These are phyloP conservation scores for Pyracantha coccinea DNA, from an alignment of 331 rosid species.

Conservation along the genomic window DNA sequence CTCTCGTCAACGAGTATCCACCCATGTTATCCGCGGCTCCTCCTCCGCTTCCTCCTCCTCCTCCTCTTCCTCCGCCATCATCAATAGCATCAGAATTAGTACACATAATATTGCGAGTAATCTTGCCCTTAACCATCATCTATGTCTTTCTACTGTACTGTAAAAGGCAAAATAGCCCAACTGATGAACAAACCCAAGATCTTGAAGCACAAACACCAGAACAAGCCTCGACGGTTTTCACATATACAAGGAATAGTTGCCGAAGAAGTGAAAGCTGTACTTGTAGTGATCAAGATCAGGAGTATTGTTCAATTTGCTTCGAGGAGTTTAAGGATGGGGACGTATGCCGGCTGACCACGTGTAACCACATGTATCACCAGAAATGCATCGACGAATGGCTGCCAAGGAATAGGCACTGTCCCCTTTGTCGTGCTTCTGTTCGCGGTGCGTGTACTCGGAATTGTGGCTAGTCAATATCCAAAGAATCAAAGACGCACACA, in stretches of 20 bases:
- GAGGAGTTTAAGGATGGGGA: background rate
- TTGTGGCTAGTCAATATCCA: background rate
- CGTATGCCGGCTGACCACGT: background rate
- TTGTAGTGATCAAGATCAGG: no score
- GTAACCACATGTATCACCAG: conserved; percentile 15
- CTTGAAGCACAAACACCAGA: background rate
- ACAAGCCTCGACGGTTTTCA: background rate
- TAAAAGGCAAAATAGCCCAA: background rate
- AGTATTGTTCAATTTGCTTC: background rate
- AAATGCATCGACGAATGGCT: conserved; percentile 13
- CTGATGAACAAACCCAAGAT: background rate
- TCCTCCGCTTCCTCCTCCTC: background rate
- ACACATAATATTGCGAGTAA: background rate
- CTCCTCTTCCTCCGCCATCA: background rate
- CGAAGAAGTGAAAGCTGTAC: background rate
- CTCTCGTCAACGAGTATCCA: background rate
- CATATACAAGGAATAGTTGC: background rate
- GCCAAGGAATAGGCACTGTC: background rate
- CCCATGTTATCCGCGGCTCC: background rate
- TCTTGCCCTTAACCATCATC: background rate
- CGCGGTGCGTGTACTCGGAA: background rate
- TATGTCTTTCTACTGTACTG: background rate
- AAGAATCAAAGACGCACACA: background rate
- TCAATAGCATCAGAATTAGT: background rate
- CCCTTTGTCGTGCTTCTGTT: conserved; percentile 7